A percentile compares a stretch with the other conserved stretches of the same genome.
phyloP scores from a whole-genome alignment of 2,329 filamentous ascomycete genomes.

The Cladosporium halotolerans region DNA sequence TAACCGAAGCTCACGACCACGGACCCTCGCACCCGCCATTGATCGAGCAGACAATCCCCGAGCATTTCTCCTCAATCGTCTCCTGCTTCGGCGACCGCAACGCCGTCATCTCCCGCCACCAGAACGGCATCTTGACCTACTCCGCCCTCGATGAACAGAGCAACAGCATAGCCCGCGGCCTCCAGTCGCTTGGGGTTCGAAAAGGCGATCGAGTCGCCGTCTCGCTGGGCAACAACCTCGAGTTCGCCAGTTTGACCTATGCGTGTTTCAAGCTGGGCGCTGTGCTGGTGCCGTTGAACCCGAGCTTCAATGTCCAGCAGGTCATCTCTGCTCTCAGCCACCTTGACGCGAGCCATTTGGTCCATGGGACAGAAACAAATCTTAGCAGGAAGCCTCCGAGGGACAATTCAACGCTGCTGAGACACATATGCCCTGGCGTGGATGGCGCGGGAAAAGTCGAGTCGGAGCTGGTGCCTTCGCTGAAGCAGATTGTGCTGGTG shows the following conservation, averaged over 20 bases:
- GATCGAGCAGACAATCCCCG: slow-evolving; percentile 61
- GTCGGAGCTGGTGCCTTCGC: slow-evolving; percentile 58
- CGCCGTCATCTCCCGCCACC: slow-evolving; percentile 56
- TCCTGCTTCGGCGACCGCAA: slow-evolving; percentile 57
- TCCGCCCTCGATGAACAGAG: slow-evolving; percentile 66
- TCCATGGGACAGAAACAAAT: slow-evolving; percentile 85
- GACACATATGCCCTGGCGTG: slow-evolving; percentile 33
- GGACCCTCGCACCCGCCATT: slow-evolving; percentile 54
- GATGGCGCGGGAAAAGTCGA: slow-evolving; percentile 34
- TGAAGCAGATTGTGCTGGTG: slow-evolving; percentile 67
- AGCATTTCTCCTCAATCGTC: slow-evolving; percentile 65
- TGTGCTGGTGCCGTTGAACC: slow-evolving; percentile 85
- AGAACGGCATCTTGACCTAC: slow-evolving; percentile 65
- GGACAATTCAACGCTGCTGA: slow-evolving; percentile 53
- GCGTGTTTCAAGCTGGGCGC: slow-evolving; percentile 92
- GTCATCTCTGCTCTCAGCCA: slow-evolving; percentile 72
- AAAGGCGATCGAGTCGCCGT: slow-evolving; percentile 84
- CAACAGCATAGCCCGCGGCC: slow-evolving; percentile 65
- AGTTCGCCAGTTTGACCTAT: slow-evolving; percentile 81
- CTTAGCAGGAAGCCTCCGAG: slow-evolving; percentile 59
- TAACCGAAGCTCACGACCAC: slow-evolving; percentile 25
- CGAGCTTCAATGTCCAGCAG: slow-evolving; percentile 75
- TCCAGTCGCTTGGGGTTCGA: slow-evolving; percentile 62
- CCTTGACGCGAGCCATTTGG: slow-evolving; percentile 63
- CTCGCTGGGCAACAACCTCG: slow-evolving; percentile 75